Percentiles rank a stretch among this genome's conserved stretches.
phyloP scores from a whole-genome alignment of 1,284 basidiomycete genomes.

The Ustilago lituana region DNA sequence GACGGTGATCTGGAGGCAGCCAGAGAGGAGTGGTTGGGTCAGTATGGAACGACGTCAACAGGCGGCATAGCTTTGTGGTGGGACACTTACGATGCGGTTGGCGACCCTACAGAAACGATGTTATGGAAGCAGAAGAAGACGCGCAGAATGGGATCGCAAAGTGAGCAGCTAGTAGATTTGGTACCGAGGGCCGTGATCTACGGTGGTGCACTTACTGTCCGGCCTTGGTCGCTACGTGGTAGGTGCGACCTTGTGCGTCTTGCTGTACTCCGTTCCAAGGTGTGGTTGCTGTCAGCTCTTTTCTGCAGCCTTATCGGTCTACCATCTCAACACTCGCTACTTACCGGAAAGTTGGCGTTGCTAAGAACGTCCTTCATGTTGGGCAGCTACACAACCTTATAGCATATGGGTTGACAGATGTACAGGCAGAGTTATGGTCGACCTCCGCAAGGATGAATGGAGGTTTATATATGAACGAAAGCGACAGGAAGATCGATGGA shows the following conservation, averaged over 20 bases:
- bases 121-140: neutral
- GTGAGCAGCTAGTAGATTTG: too few relatives aligned
- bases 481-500: neutral
- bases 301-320: neutral
- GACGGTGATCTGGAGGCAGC: slow-evolving; percentile 76
- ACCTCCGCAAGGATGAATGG: too few relatives aligned
- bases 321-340: slow-evolving; percentile 2
- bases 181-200: too few relatives aligned
- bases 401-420: too few relatives aligned
- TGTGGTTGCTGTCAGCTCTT: too few relatives aligned
- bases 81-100: slow-evolving; percentile 75
- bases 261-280: slow-evolving; percentile 15
- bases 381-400: too few relatives aligned
- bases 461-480: neutral
- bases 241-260: slow-evolving; percentile 50
- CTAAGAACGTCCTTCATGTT: slow-evolving; percentile 55
- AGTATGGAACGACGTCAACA: too few relatives aligned
- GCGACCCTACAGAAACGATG: too few relatives aligned
- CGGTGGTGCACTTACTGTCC: slow-evolving; percentile 31
- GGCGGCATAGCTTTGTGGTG: too few relatives aligned
- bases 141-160: neutral
- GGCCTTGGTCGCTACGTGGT: slow-evolving; percentile 51
- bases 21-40: too few relatives aligned
- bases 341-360: slow-evolving; percentile 59
- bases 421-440: too few relatives aligned